Evolutionary conservation across 192 early-diverging fungal genomes (phyloP).

Genomic region (Anaeromyces robustus): DNA sequence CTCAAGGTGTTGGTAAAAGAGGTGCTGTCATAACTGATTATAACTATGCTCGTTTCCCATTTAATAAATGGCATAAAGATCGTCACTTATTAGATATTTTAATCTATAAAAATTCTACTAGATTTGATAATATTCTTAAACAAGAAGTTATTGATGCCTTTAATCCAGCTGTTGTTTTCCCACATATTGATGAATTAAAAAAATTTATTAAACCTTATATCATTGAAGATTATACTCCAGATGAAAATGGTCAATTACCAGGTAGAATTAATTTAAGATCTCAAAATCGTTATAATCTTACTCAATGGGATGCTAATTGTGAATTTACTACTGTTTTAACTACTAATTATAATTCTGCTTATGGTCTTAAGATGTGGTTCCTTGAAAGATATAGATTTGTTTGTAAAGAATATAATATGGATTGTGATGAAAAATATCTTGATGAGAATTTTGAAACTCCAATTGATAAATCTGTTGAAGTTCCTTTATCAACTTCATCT

Average conservation of each 20-base stretch:
- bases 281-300: background rate
- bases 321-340: background rate
- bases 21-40: background rate
- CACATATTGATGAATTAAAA: background rate
- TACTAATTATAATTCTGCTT: background rate
- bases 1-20: background rate
- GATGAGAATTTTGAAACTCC: background rate
- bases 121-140: background rate
- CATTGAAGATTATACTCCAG: background rate
- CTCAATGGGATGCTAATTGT: background rate
- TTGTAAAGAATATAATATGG: background rate
- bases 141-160: background rate
- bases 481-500: background rate
- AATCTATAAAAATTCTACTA: background rate
- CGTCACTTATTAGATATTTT: background rate
- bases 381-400: background rate
- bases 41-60: background rate
- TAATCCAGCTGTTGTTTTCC: background rate
- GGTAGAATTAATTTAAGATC: background rate
- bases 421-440: background rate
- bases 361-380: background rate
- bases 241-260: background rate
- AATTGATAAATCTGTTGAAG: background rate
- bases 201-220: background rate
- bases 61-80: background rate